Percentiles rank a stretch among this genome's conserved stretches.
Evolutionary conservation across 2,329 filamentous ascomycete species (phyloP).

Genomic region (Chrysoporthe deuterocubensis): DNA sequence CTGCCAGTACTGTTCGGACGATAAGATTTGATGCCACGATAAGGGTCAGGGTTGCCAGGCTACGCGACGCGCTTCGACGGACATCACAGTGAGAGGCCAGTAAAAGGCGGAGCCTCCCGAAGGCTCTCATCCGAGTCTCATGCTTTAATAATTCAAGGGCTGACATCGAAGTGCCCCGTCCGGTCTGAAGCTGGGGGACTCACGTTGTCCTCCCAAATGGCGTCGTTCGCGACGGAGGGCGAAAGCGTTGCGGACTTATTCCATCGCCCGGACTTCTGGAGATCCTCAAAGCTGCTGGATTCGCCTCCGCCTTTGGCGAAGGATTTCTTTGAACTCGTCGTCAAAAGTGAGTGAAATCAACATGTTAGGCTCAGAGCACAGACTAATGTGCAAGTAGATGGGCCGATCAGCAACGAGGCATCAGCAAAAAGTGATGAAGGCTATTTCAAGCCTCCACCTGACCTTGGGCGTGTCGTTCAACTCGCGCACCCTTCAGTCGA

Average conservation of each 20-base stretch:
- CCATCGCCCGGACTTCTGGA: slow-evolving; percentile 65
- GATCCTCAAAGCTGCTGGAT: slow-evolving; percentile 55
- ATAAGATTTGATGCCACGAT: not conserved
- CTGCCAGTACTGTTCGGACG: not conserved
- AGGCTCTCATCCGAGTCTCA: not conserved
- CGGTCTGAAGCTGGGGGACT: not conserved
- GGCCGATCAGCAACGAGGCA: slow-evolving; percentile 12
- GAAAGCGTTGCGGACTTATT: slow-evolving; percentile 61
- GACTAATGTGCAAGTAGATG: slow-evolving; percentile 11
- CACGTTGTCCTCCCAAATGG: slow-evolving; percentile 6
- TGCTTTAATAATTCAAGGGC: not conserved
- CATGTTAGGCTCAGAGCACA: not conserved
- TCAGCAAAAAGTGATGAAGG: slow-evolving; percentile 7
- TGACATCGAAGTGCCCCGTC: not conserved
- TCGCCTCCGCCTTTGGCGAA: slow-evolving; percentile 29
- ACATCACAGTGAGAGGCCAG: not conserved
- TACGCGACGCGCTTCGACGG: slow-evolving; percentile 5
- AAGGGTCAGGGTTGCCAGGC: slow-evolving; percentile 1
- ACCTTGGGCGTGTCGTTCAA: slow-evolving; percentile 29
- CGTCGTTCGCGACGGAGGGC: slow-evolving; percentile 42
- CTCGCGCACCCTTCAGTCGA: slow-evolving; percentile 11
- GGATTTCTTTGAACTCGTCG: slow-evolving; percentile 50
- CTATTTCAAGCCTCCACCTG: slow-evolving; percentile 44
- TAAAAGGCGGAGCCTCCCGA: not conserved
- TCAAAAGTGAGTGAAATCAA: slow-evolving; percentile 37